Evolutionary conservation across 2,329 filamentous ascomycete species (phyloP), one percentile per base, ranked within the genome.

Genomic region (Lachnellula arida): DNA sequence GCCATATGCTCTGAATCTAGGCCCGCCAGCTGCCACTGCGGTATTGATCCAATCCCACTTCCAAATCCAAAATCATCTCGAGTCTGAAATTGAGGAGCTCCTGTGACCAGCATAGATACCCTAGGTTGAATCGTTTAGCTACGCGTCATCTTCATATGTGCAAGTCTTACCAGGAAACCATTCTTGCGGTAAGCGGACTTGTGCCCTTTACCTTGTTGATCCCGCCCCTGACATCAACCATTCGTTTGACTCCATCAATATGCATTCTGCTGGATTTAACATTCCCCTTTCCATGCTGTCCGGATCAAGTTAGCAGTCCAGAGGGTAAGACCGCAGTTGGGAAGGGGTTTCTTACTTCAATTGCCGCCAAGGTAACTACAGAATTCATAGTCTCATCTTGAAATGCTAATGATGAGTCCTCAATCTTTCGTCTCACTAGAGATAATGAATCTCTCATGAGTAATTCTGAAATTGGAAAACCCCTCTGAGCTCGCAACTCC

Each of bases 401-500:
- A 2, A 79, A 66, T 0, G 80, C 80, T 2, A 79, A 58, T 0
- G 72, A 70, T 0, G 70, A 59, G 58, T 81, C 71, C 28, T 75
- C 68, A 28, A 84, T 71, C 54, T 79, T 82, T 0, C 71, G 73
- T 39, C 81, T 68, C 2, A 84, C 68, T 15, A 84, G 59, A 2
- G 77, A 70, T 4, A 84, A 77, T 0, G 80, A 82, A 61, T 84
- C 81, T 1, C 71, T 71, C 81, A 84, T 84, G 34, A 84, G 73
- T 2, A 81, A 64, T 32, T 81, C 79, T 0, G 81, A 84, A 4
- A 71, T 72, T 11, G 70, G 72, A 55, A 83, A 83, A 0, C 81
- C 80, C 53, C 73, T 79, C 51, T 76, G 76, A 1, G 78, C 79
- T 12, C 72, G 62, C 11, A 78, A 57, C 61, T 84, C 81, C 32